Evolutionary conservation across 768 basidiomycete species (phyloP).

Genomic region (Mycena latifolia): DNA sequence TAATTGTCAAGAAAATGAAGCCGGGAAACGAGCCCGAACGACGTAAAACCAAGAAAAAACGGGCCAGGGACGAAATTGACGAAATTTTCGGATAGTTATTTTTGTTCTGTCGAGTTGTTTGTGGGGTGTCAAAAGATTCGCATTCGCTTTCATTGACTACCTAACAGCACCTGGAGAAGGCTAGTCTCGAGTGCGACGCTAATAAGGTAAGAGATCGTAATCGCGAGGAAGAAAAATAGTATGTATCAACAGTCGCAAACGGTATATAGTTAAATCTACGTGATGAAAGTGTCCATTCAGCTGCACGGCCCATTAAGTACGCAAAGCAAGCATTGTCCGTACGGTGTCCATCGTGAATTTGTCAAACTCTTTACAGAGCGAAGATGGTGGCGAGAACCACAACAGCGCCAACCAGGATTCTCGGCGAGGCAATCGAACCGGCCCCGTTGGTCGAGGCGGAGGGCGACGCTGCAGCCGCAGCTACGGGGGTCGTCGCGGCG

Average conservation of each 20-base stretch:
- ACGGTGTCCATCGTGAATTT: slow-evolving; percentile 34
- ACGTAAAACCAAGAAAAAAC: slow-evolving; percentile 53
- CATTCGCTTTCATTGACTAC: slow-evolving; percentile 36
- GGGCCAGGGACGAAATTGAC: slow-evolving; percentile 70
- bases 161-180: slow-evolving; percentile 40
- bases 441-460: slow-evolving; percentile 56
- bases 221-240: slow-evolving; percentile 29
- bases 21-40: background rate
- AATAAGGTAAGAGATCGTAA: slow-evolving; percentile 32
- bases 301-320: slow-evolving; percentile 35
- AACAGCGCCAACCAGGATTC: slow-evolving; percentile 60
- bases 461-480: slow-evolving; percentile 35
- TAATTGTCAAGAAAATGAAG: slow-evolving; percentile 9
- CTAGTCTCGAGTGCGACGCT: slow-evolving; percentile 38
- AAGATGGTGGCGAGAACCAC: slow-evolving; percentile 61
- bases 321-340: slow-evolving; percentile 35
- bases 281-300: slow-evolving; percentile 37
- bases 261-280: slow-evolving; percentile 48
- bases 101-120: background rate
- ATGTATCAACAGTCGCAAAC: slow-evolving; percentile 38
- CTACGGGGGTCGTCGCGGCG: slow-evolving; percentile 30
- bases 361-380: slow-evolving; percentile 55
- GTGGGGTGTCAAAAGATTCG: slow-evolving; percentile 32
- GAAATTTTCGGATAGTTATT: slow-evolving; percentile 66
- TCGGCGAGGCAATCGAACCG: slow-evolving; percentile 59